Base-by-base conservation (phyloP, 2,329 filamentous ascomycete genomes). In the Calonectria pauciramosa region DNA sequence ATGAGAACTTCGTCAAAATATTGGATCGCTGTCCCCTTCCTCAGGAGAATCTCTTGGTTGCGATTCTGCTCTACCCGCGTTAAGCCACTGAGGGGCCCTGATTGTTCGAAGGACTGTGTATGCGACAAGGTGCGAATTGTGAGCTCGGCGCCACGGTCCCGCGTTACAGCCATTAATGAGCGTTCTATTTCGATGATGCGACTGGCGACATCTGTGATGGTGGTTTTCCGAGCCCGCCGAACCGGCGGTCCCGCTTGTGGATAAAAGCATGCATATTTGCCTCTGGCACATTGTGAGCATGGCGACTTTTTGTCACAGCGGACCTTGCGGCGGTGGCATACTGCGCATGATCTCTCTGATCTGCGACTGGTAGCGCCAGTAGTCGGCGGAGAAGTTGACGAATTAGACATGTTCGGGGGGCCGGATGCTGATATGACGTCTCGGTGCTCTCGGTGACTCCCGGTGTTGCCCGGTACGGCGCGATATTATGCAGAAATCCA, bases 121-220 rank as follows among this genome's bases (percentile, higher is more conserved):
- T 23, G 36, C 7, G 68, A 64, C 18, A 60, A 5, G 10, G 70
- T 34, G 11, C 69, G 28, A 7, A 54, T 30, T 14, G 63, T 66
- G 8, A 28, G 9, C 0, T 65, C 36, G 16, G 69, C 47, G 7
- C 74, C 68, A 11, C 68, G 68, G n/a, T 75, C 64, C 20, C 69
- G 47, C 3, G 73, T 63, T 4, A 72, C 73, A 11, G 70, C 72
- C n/a, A 71, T 74, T 7, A 85, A 72, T 0, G 81, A 80, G 74
- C 79, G 82, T 67, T 85, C 83, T 66, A 85, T 79, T 41, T 83
- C 78, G 8, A 82, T 80, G 23, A 85, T 85, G 1, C 84, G 81
- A 56, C 80, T 83, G 1, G 84, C 83, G n/a, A 85, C 83, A 74
- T 85, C 84, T 10, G 72, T 80, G 6, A 82, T 83, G 0, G 82